Evolutionary conservation across 108 stramenopile genomes (phyloP).

Genomic region (Aureococcus anophagefferens): DNA sequence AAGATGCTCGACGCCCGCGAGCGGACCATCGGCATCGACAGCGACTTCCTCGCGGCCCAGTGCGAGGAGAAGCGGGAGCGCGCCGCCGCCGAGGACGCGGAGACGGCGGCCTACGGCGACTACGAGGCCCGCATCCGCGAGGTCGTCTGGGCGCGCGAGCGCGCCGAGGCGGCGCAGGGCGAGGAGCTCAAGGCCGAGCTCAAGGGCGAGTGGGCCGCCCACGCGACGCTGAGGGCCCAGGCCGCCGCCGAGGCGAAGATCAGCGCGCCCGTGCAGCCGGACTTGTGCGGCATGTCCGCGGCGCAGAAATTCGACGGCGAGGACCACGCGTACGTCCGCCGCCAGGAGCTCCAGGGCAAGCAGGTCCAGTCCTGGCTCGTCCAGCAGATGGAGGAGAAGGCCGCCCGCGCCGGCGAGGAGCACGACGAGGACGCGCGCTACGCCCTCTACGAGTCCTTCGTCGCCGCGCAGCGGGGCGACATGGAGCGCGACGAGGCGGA

Average conservation of each 20-base stretch:
- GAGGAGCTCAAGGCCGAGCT: neutral
- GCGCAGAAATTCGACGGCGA: conserved; percentile 8
- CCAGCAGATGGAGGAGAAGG: conserved; percentile 13
- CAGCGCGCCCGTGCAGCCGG: neutral
- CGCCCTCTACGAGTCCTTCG: conserved; percentile 1
- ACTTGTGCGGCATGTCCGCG: neutral
- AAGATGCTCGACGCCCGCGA: conserved; percentile 33
- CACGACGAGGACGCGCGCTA: conserved; percentile 1
- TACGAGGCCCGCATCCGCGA: neutral
- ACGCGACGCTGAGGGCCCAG: neutral
- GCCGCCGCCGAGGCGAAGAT: neutral
- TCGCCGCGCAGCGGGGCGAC: neutral
- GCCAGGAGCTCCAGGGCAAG: neutral
- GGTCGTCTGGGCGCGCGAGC: neutral
- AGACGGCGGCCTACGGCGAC: conserved; percentile 25
- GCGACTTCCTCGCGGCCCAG: conserved; percentile 22
- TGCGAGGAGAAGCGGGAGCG: conserved; percentile 29
- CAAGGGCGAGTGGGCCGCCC: neutral
- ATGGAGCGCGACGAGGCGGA: neutral
- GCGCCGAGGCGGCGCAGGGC: neutral
- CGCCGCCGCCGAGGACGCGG: conserved; percentile 18
- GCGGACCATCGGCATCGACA: conserved; percentile 38
- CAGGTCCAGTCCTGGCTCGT: conserved; percentile 3
- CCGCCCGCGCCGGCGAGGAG: neutral
- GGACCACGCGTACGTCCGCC: neutral